Percentiles rank a stretch among this genome's conserved stretches.
Evolutionary conservation across 2,329 filamentous ascomycete species (phyloP).

Genomic region (Sphaceloma murrayae): DNA sequence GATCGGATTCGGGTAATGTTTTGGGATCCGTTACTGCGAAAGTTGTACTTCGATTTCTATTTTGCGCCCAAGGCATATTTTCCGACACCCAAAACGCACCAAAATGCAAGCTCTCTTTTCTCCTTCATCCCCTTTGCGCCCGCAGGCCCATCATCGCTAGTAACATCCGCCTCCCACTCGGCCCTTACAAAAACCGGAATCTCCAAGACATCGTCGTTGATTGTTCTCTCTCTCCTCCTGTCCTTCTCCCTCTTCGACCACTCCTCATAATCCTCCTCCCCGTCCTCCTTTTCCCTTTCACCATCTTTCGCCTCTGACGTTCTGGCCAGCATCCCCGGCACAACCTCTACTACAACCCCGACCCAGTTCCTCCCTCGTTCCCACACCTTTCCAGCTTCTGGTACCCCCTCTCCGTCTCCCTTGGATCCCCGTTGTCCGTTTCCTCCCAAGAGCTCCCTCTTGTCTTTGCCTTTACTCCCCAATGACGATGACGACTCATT

Average conservation of each 20-base stretch:
- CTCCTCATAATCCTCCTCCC: constrained; percentile 20
- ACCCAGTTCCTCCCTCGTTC: constrained; percentile 91
- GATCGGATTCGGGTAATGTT: too few species aligned
- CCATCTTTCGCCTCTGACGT: constrained; percentile 16
- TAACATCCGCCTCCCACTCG: constrained; percentile 71
- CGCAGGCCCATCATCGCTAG: constrained; percentile 49
- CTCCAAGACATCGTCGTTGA: constrained; percentile 62
- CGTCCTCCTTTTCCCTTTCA: constrained; percentile 14
- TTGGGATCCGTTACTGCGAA: too few species aligned
- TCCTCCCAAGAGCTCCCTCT: background rate
- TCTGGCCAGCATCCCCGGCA: constrained; percentile 44
- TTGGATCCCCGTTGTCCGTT: background rate
- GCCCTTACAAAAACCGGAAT: constrained; percentile 89
- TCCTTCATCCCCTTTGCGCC: constrained; percentile 45
- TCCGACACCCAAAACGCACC: constrained; percentile 85
- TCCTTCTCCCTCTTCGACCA: constrained; percentile 27
- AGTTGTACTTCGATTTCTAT: too few species aligned
- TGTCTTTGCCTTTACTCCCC: background rate
- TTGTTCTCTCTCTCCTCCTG: constrained; percentile 40
- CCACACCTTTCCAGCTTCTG: constrained; percentile 93
- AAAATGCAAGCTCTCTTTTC: constrained; percentile 85
- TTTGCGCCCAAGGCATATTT: constrained; percentile 41
- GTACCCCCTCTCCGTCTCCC: constrained; percentile 46
- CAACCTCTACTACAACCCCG: constrained; percentile 82
- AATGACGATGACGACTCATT: constrained; percentile 26